Conservation (phyloP, 768 basidiomycete genomes). For the Mycena polygramma region DNA sequence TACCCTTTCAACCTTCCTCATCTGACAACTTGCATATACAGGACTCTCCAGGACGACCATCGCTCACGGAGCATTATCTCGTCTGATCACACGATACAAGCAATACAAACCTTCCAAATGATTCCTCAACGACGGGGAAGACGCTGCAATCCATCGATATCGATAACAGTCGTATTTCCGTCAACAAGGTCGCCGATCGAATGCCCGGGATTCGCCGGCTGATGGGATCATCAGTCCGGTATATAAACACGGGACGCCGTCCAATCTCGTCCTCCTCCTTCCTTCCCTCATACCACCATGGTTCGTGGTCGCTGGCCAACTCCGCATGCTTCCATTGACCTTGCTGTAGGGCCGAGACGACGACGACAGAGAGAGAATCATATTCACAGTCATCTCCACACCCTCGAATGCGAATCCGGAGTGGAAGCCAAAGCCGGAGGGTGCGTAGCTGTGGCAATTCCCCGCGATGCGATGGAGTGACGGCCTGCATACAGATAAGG, state of each 20-base stretch:
- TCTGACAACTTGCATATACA: too few relatives aligned
- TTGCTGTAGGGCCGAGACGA: too few relatives aligned
- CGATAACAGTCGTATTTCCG: constrained; percentile 23
- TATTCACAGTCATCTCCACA: too few relatives aligned
- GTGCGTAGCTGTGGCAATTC: too few relatives aligned
- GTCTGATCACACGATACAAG: background rate
- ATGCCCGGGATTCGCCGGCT: constrained; percentile 4
- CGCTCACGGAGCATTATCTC: background rate
- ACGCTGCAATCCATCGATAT: constrained; percentile 30
- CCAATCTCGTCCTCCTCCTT: background rate
- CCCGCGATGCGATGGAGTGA: too few relatives aligned
- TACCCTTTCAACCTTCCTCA: background rate
- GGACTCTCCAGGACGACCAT: background rate
- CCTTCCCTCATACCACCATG: constrained; percentile 11
- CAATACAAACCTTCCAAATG: background rate
- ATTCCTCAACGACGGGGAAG: background rate
- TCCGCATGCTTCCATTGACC: constrained; percentile 9
- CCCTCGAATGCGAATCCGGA: too few relatives aligned
- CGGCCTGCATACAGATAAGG: constrained; percentile 61
- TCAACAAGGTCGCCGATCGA: constrained; percentile 3
- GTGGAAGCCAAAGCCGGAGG: too few relatives aligned
- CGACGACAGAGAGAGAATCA: too few relatives aligned
- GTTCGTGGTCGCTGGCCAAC: background rate
- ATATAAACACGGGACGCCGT: constrained; percentile 10
- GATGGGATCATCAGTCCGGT: constrained; percentile 21